A percentile compares a stretch with the other conserved stretches of the same genome.
These are phyloP conservation scores for Talaromyces sp. DNA, from an alignment of 2,329 filamentous ascomycete species.

Conservation along the genomic window DNA sequence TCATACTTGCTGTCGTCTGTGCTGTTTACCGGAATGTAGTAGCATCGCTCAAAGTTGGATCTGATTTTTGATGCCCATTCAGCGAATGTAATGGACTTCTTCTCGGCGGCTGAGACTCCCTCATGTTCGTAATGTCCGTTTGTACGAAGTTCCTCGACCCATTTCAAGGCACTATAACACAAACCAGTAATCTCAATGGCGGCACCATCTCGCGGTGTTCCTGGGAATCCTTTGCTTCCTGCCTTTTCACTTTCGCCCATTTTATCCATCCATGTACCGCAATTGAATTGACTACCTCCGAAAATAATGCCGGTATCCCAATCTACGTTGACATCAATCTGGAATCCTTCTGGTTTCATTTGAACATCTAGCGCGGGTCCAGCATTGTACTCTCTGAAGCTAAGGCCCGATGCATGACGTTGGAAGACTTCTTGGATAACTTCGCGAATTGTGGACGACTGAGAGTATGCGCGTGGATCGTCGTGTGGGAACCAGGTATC, in stretches of 20 bases:
- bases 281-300: constrained; percentile 90
- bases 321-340: constrained; percentile 85
- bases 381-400: constrained; percentile 92
- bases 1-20: constrained; percentile 74
- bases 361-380: constrained; percentile 84
- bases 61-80: constrained; percentile 81
- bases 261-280: constrained; percentile 99
- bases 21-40: constrained; percentile 72
- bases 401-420: constrained; percentile 83
- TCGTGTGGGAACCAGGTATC: constrained; percentile 87
- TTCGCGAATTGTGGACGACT: constrained; percentile 77
- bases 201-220: constrained; percentile 93
- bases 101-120: constrained; percentile 66
- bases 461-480: constrained; percentile 80
- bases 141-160: constrained; percentile 67
- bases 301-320: constrained; percentile 90
- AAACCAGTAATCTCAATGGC: constrained; percentile 94
- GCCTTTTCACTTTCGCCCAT: constrained; percentile 97
- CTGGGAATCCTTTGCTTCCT: constrained; percentile 86
- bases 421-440: constrained; percentile 92
- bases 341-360: constrained; percentile 89
- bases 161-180: constrained; percentile 81
- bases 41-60: constrained; percentile 85
- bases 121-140: constrained; percentile 69
- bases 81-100: constrained; percentile 63